Base-by-base conservation (phyloP, 192 early-diverging fungal species). In the Coemansia sp. region DNA sequence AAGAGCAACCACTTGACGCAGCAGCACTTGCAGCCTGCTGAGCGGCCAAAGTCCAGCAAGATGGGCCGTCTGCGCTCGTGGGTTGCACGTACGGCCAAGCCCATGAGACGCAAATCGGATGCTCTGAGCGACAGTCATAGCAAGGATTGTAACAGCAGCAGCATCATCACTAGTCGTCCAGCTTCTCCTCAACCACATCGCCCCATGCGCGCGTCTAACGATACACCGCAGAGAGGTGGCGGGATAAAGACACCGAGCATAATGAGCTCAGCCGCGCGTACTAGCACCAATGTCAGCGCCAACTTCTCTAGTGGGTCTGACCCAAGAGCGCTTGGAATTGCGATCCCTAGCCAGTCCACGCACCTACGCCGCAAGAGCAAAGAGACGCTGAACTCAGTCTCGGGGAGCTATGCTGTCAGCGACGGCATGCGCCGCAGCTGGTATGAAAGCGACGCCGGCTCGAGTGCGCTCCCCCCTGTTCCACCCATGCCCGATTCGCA, bases 81-180 rank as follows among this genome's bases (percentile, higher is more conserved):
- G 79, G 79, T 75, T 19, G 64, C 79, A 7, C 79, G 79, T 46
- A 81, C 70, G 10, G 70, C 79, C 45, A 75, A 81, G 61, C 79
- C 79, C 22, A 81, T 81, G 59, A 58, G 79, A 32, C 79, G 79
- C 73, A 81, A 73, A 40, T 81, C 79, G 3, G 79, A 81, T 43
- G 65, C 71, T 0, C 62, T 67, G 48, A 53, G 45, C 49, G 77
- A 80, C 14, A 52, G 41, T 33, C 59, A 49, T 32, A 41, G 17
- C n/a, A 67, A 60, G 56, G 73, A 71, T 11, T 41, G 22, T 22
- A 58, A 59, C 32, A 29, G 50, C 23, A 32, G 40, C 33, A 32
- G 40, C 42, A 59, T 42, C 35, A 42, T 52, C 17, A 42, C 36
- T 38, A 61, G 59, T 4, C 65, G 71, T 4, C 66, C 71, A 34